These are phyloP conservation scores for Monosporozyma aerobia DNA, from an alignment of 805 yeast species.

Conservation along the genomic window DNA sequence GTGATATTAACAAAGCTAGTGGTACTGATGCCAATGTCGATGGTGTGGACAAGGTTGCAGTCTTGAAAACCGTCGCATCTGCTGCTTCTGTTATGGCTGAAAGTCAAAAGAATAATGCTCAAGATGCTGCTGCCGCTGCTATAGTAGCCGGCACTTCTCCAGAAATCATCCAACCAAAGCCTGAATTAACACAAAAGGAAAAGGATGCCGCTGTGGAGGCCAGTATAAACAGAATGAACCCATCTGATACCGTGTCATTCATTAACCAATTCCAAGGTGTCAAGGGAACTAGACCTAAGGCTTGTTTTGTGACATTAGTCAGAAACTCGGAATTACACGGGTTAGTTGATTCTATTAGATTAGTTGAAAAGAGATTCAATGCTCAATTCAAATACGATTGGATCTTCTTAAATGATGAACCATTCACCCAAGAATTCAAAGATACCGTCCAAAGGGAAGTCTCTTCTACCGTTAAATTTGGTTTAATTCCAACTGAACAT, in stretches of 20 bases:
- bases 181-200: neutral
- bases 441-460: conserved; percentile 41
- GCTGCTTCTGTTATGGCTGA: neutral
- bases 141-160: neutral
- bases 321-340: conserved; percentile 55
- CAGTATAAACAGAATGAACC: neutral
- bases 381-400: conserved; percentile 71
- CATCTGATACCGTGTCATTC: conserved; percentile 8
- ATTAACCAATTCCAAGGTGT: conserved; percentile 14
- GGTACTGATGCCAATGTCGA: conserved; percentile 1
- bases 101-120: neutral
- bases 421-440: conserved; percentile 65
- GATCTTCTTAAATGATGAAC: conserved; percentile 82
- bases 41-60: conserved; percentile 4
- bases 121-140: neutral
- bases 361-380: conserved; percentile 76
- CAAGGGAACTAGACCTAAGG: conserved; percentile 21
- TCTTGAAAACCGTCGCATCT: neutral
- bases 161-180: neutral
- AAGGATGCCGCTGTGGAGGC: neutral
- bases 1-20: neutral
- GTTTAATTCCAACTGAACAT: conserved; percentile 62
- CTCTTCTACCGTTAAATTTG: conserved; percentile 64
- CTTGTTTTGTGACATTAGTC: conserved; percentile 48
- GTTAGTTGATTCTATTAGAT: conserved; percentile 53